phyloP scores from a whole-genome alignment of 2,329 filamentous ascomycete genomes.

The Aspergillus fumigatiaffinis region DNA sequence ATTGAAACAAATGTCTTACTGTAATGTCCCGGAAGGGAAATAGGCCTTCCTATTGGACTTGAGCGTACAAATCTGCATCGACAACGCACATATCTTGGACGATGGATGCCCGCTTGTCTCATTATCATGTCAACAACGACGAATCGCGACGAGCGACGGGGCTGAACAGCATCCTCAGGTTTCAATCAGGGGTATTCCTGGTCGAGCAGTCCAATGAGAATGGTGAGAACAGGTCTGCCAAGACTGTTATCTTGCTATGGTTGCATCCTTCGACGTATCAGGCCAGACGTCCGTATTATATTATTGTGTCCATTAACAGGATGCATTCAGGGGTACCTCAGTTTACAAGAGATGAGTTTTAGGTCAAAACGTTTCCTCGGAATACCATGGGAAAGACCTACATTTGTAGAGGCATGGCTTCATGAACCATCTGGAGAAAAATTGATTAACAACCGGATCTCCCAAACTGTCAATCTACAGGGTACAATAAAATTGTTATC shows the following conservation, averaged over 20 bases:
- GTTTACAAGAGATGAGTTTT: neutral
- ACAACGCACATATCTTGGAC: neutral
- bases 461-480: neutral
- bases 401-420: neutral
- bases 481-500: neutral
- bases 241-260: neutral
- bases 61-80: neutral
- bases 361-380: too few relatives aligned
- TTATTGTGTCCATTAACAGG: neutral
- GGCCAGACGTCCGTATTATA: neutral
- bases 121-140: neutral
- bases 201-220: neutral
- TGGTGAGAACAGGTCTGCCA: neutral
- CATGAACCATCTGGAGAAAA: neutral
- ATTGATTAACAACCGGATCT: neutral
- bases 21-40: neutral
- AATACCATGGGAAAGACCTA: neutral
- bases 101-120: neutral
- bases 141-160: neutral
- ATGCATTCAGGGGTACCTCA: neutral
- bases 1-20: neutral
- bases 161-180: neutral
- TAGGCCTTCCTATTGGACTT: neutral
- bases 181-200: neutral
- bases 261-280: neutral